Conservation (phyloP, 352 stramenopile species). For the Phytophthora palmivora region DNA sequence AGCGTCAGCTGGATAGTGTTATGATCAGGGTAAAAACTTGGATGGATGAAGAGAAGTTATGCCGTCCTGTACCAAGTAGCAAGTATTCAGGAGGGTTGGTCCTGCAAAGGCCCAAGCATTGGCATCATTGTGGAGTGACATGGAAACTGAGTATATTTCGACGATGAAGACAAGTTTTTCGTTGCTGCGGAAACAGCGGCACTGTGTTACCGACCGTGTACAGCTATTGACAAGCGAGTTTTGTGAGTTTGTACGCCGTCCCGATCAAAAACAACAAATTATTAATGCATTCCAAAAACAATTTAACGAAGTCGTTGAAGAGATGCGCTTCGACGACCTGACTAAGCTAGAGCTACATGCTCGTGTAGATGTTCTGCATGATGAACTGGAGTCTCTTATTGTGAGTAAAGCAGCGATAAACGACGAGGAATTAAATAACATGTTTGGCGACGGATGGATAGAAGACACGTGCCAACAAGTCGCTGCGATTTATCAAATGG, state of each 20-base stretch:
- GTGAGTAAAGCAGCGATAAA: constrained; percentile 49
- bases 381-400: constrained; percentile 60
- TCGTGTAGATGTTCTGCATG: constrained; percentile 72
- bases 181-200: constrained; percentile 45
- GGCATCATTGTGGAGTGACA: constrained; percentile 55
- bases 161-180: constrained; percentile 57
- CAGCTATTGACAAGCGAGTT: constrained; percentile 55
- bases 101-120: constrained; percentile 42
- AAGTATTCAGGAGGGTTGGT: constrained; percentile 45
- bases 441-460: constrained; percentile 64
- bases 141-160: constrained; percentile 62
- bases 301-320: constrained; percentile 84
- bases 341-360: constrained; percentile 88
- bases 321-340: constrained; percentile 84
- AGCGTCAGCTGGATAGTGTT: constrained; percentile 44
- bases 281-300: constrained; percentile 72
- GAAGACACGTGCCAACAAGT: constrained; percentile 55
- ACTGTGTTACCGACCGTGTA: constrained; percentile 32
- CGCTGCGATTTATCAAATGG: constrained; percentile 56
- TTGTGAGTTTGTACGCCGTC: constrained; percentile 59
- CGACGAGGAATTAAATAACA: constrained; percentile 52
- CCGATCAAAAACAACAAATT: constrained; percentile 70
- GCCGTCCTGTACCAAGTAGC: constrained; percentile 3
- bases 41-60: constrained; percentile 26
- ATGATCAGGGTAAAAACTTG: constrained; percentile 29